These are phyloP conservation scores for Didymella glomerata DNA, from an alignment of 2,329 filamentous ascomycete species.

Conservation along the genomic window DNA sequence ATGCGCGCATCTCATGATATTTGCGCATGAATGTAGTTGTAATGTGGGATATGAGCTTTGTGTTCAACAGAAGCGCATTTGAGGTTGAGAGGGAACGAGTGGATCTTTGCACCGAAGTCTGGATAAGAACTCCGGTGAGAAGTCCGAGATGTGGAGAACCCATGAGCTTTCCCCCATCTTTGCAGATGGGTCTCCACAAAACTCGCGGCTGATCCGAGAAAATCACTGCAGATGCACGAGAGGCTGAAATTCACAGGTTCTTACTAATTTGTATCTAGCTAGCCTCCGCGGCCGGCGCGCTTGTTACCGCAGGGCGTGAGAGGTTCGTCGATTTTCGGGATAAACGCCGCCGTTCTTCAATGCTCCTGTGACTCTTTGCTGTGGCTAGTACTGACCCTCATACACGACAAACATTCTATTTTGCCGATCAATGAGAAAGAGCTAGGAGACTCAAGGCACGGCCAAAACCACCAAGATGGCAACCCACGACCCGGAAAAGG, in stretches of 20 bases:
- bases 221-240: conserved; percentile 1
- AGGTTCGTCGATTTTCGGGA: conserved; percentile 7
- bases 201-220: neutral
- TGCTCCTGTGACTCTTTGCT: conserved; percentile 1
- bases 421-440: neutral
- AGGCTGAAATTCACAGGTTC: neutral
- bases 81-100: no score
- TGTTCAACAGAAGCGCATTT: no score
- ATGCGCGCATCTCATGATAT: no score
- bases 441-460: neutral
- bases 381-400: conserved; percentile 1
- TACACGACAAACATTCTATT: neutral
- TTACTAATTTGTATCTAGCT: conserved; percentile 12
- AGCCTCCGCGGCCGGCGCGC: conserved; percentile 36
- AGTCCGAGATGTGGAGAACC: conserved; percentile 21
- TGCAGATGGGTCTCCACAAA: conserved; percentile 13
- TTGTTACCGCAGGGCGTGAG: conserved; percentile 7
- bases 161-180: conserved; percentile 9
- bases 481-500: conserved; percentile 30
- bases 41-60: no score
- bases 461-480: conserved; percentile 11
- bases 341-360: conserved; percentile 6
- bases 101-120: neutral
- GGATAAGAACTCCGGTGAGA: conserved; percentile 12
- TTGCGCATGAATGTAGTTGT: no score